Conservation (phyloP, 2,329 filamentous ascomycete genomes). For the Penicillium sp. region DNA sequence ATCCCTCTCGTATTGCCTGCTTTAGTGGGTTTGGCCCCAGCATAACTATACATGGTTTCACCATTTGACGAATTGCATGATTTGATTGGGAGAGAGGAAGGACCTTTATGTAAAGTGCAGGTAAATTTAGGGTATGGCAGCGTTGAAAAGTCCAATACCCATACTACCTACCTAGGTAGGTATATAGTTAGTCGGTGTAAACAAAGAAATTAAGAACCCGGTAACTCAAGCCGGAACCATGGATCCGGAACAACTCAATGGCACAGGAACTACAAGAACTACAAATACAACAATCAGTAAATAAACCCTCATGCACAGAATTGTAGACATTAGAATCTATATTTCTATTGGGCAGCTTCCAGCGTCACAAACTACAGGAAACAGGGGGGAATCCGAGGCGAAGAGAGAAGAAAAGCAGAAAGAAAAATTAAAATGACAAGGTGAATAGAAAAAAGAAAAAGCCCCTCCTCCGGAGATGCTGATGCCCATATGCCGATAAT, state of each 20-base stretch:
- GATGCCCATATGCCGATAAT: conserved; percentile 28
- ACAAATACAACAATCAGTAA: neutral
- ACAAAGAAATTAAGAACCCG: neutral
- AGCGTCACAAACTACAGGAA: conserved; percentile 17
- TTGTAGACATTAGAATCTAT: conserved; percentile 25
- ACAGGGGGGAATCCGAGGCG: conserved; percentile 21
- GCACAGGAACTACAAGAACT: neutral
- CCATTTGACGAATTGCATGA: neutral
- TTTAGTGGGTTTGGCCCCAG: neutral
- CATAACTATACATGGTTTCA: neutral
- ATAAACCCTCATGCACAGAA: neutral
- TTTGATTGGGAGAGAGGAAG: neutral
- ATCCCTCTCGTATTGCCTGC: conserved; percentile 19
- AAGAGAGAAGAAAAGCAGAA: conserved; percentile 11
- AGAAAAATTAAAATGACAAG: conserved; percentile 14
- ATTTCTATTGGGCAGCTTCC: conserved; percentile 20
- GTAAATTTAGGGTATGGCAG: neutral
- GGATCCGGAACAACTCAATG: neutral
- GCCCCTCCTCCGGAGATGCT: conserved; percentile 18
- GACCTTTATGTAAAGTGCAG: neutral
- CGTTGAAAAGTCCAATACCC: neutral
- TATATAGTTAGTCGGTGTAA: neutral
- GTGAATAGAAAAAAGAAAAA: conserved; percentile 15
- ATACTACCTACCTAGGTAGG: no score
- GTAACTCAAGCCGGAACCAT: neutral